Base-by-base conservation (phyloP, 2,329 filamentous ascomycete species). In the Lachnellula occidentalis region DNA sequence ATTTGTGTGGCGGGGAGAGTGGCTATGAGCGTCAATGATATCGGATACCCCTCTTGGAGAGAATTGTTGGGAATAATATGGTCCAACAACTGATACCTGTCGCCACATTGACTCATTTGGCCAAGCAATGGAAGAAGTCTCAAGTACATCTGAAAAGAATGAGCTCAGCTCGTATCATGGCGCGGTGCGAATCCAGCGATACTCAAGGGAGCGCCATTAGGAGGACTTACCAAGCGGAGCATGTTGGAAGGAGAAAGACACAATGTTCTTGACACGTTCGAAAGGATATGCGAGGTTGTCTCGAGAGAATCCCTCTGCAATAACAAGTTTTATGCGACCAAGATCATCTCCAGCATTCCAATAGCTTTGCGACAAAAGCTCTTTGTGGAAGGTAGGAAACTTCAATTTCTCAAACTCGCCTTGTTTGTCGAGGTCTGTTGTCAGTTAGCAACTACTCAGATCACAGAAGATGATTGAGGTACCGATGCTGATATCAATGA, bases 201-300 rank as follows among this genome's bases (percentile, higher is more conserved):
- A 21, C 19, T 19, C 22, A 41, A 39, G 31, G 27, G 5, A 39
- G 48, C 14, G 41, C 14, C 21, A 27, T 19, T 34, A 37, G 50
- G 6, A 7, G 37, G 27, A 71, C 77, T 61, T 73, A 92, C 90
- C 79, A 52, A 88, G 72, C 1, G 90, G 90, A 34, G 88, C 90
- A 74, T 94, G 88, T 66, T 94, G 88, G 64, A 95, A 95, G 1
- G 90, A 86, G 70, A 95, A 94, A 14, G 81, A 80, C 22, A 91
- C 80, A 45, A 90, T 71, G 64, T 92, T 89, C 66, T 86, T 87
- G 58, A 88, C 74, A 41, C 83, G 76, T 63, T 89, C 83, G 60
- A 88, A 82, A 0, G 82, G 79, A 42, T 74, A 70, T 2, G 73
- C 72, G 1, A 72, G 53, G 2, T 64, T 59, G 74, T 79, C 76